Evolutionary conservation across 495 filamentous ascomycete genomes (phyloP).

Genomic region (Penicillium paradoxum): DNA sequence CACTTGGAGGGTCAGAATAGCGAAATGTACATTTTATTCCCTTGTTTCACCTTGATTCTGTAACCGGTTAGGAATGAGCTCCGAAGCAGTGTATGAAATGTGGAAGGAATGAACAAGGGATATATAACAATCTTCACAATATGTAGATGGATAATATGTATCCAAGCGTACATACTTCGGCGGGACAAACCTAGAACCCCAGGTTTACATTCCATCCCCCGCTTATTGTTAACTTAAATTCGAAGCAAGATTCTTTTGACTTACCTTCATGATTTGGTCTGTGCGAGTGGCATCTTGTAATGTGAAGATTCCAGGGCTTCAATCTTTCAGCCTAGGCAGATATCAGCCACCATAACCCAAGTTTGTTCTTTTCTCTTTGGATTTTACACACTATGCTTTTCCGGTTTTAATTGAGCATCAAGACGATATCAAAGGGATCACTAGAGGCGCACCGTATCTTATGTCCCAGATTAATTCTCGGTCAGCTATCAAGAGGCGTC

Average conservation of each 20-base stretch:
- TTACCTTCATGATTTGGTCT: neutral
- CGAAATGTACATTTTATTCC: too few species aligned
- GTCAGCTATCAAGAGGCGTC: too few species aligned
- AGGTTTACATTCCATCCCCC: constrained; percentile 3
- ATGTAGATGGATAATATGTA: neutral
- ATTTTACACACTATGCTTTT: too few species aligned
- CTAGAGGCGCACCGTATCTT: too few species aligned
- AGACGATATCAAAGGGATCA: too few species aligned
- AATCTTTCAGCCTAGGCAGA: neutral
- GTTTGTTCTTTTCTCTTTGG: too few species aligned
- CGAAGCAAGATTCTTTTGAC: neutral
- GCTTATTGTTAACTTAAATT: neutral
- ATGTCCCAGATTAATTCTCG: too few species aligned
- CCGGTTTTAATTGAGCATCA: too few species aligned
- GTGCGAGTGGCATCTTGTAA: neutral
- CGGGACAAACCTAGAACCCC: neutral
- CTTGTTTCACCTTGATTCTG: neutral
- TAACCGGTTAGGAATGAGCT: neutral
- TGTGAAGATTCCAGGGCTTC: neutral
- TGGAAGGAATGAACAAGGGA: neutral
- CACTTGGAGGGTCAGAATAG: too few species aligned
- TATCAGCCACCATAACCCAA: too few species aligned
- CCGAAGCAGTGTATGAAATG: neutral
- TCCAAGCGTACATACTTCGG: neutral
- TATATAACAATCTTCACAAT: neutral